Evolutionary conservation across 306 rosid species (phyloP).

Genomic region (Cucumis melo): DNA sequence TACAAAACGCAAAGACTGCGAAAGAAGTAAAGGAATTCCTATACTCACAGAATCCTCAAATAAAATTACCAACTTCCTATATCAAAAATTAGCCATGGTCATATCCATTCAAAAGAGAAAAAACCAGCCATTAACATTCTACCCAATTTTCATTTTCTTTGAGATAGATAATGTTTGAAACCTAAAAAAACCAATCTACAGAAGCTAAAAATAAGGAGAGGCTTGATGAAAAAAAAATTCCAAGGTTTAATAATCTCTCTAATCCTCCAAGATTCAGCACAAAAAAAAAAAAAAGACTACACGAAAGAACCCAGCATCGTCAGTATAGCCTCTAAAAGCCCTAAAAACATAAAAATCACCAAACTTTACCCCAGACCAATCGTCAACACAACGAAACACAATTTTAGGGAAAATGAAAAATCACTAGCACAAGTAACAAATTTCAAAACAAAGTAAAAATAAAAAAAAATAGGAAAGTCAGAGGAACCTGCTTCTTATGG

Average conservation of each 20-base stretch:
- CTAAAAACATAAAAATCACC: not conserved
- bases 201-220: not conserved
- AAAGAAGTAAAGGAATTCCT: not conserved
- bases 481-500: conserved; percentile 58
- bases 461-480: not conserved
- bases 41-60: too few relatives aligned
- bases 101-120: not conserved
- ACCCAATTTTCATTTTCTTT: conserved; percentile 1
- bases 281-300: not conserved
- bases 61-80: not conserved
- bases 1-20: not conserved
- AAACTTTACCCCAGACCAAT: not conserved
- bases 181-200: not conserved
- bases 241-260: not conserved
- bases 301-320: not conserved
- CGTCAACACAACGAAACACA: not conserved
- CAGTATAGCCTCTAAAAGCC: not conserved
- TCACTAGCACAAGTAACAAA: not conserved
- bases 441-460: conserved; percentile 1
- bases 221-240: not conserved
- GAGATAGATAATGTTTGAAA: not conserved
- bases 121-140: too few relatives aligned
- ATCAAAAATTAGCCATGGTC: not conserved
- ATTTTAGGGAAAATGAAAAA: not conserved
- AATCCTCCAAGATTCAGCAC: not conserved